Base-by-base conservation (phyloP, 176 grass and related monocot species). In the Rhynchospora tenuis region DNA sequence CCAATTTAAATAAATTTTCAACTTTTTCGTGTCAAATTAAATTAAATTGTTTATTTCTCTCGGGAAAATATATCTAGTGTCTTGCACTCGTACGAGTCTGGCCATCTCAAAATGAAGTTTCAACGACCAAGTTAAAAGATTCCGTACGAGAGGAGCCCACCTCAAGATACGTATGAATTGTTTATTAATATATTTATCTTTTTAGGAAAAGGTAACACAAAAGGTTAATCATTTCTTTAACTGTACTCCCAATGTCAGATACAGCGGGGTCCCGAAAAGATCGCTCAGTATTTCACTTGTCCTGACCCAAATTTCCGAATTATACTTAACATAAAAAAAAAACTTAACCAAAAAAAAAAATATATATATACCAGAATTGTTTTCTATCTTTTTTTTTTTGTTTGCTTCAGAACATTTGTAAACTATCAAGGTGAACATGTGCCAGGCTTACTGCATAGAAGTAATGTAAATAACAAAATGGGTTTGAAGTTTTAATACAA, bases 201-300 rank as follows among this genome's bases (percentile, higher is more conserved):
- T 47, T 51, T 74, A 2, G 51, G 45, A 74, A 73, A 73, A 73
- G 20, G 44, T 50, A 73, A 43, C n/a, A 48, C 42, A 73, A 74
- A 74, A 74, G 70, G 70, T 50, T 74, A 74, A 74, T 51, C 45
- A 74, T 74, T 74, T 50, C 22, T 48, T 14, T 51, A 26, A 27
- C 20, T 16, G 70, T 74, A 74, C 70, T 74, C 51, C 6, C 7
- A 5, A 7, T 51, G 44, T 73, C 70, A 73, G 45, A 73, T 6
- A 31, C n/a, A 16, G 13, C 33, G 28, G 59, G 27, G 64, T 50
- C 44, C 22, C 0, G 28, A 43, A 73, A 72, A 73, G 45, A 48
- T 47, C 42, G 69, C 44, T 73, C 69, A 73, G 69, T 73, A 50
- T 73, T 73, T 50, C 33, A 46, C 68, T 43, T 46, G 19, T 47